Evolutionary conservation across 768 basidiomycete genomes (phyloP).

Genomic region (Lactarius hengduanensis): DNA sequence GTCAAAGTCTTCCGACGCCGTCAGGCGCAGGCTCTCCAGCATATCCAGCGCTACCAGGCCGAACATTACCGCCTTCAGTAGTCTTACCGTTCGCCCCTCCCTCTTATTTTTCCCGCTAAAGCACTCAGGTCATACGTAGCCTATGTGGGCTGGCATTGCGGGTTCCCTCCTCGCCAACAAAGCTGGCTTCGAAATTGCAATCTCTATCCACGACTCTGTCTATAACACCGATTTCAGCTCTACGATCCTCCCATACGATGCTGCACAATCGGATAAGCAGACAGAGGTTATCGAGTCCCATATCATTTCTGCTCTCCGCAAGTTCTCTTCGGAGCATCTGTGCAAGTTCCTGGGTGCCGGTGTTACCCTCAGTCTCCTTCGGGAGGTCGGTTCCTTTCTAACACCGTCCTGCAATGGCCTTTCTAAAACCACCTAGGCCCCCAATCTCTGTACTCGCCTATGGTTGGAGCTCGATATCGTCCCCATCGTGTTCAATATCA

Average conservation of each 20-base stretch:
- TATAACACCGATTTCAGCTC: conserved; percentile 81
- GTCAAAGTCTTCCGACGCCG: conserved; percentile 61
- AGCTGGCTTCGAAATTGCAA: conserved; percentile 64
- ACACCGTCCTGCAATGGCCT: conserved; percentile 19
- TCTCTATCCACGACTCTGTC: conserved; percentile 82
- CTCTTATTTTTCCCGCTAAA: conserved; percentile 28
- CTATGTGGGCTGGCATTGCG: conserved; percentile 86
- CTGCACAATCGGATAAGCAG: conserved; percentile 53
- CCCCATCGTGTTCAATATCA: conserved; percentile 84
- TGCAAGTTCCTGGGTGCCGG: conserved; percentile 88
- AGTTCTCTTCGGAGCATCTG: conserved; percentile 72
- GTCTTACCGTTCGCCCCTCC: conserved; percentile 56
- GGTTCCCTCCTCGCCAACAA: conserved; percentile 59
- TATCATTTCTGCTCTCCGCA: conserved; percentile 62
- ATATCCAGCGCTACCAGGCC: conserved; percentile 50
- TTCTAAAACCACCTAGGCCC: conserved; percentile 45
- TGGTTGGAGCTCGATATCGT: conserved; percentile 85
- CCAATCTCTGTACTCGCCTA: conserved; percentile 81
- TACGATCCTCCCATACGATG: conserved; percentile 48
- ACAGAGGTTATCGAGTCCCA: conserved; percentile 60
- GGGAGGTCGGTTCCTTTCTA: conserved; percentile 48
- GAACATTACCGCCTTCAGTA: conserved; percentile 54
- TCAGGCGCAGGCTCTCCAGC: conserved; percentile 68
- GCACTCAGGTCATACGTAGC: conserved; percentile 44
- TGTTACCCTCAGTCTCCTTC: conserved; percentile 66